Conservation (phyloP, 1,139 yeast species). For the Debaryomyces coudertii region DNA sequence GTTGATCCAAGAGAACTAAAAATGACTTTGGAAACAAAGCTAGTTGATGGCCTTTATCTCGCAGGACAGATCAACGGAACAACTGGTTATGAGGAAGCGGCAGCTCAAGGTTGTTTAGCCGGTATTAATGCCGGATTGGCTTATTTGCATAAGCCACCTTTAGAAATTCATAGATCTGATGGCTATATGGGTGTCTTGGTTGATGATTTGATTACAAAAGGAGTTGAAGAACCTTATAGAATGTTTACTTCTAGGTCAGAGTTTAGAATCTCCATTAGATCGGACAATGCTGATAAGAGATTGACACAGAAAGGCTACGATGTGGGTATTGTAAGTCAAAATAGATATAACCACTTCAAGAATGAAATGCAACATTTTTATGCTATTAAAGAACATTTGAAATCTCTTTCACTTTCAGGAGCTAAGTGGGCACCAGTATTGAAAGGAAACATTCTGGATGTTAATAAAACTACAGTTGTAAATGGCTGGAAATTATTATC, state of each 20-base stretch:
- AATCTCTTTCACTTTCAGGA: slow-evolving; percentile 51
- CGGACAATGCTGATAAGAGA: slow-evolving; percentile 92
- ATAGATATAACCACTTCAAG: slow-evolving; percentile 56
- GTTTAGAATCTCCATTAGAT: slow-evolving; percentile 82
- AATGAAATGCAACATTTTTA: slow-evolving; percentile 52
- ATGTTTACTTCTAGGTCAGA: slow-evolving; percentile 98
- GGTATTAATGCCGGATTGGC: slow-evolving; percentile 89
- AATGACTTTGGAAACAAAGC: slow-evolving; percentile 79
- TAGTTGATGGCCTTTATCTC: slow-evolving; percentile 74
- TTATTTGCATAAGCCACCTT: slow-evolving; percentile 40
- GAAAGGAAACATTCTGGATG: slow-evolving; percentile 51
- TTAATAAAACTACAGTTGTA: slow-evolving; percentile 33
- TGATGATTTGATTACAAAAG: slow-evolving; percentile 93
- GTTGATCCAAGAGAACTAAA: slow-evolving; percentile 89
- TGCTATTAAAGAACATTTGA: slow-evolving; percentile 48
- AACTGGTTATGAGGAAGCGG: slow-evolving; percentile 98
- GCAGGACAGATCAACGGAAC: slow-evolving; percentile 99
- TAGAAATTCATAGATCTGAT: slow-evolving; percentile 71
- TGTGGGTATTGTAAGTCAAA: slow-evolving; percentile 67
- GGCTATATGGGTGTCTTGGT: slow-evolving; percentile 92
- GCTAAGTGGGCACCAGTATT: slow-evolving; percentile 62
- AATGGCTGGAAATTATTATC: slow-evolving; percentile 52
- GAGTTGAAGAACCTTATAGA: slow-evolving; percentile 95
- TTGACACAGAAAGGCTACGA: slow-evolving; percentile 70
- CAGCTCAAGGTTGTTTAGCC: slow-evolving; percentile 93